A percentile compares a stretch with the other conserved stretches of the same genome.
Conservation (phyloP, 1,284 basidiomycete genomes). For the Albatrellus sp. region DNA sequence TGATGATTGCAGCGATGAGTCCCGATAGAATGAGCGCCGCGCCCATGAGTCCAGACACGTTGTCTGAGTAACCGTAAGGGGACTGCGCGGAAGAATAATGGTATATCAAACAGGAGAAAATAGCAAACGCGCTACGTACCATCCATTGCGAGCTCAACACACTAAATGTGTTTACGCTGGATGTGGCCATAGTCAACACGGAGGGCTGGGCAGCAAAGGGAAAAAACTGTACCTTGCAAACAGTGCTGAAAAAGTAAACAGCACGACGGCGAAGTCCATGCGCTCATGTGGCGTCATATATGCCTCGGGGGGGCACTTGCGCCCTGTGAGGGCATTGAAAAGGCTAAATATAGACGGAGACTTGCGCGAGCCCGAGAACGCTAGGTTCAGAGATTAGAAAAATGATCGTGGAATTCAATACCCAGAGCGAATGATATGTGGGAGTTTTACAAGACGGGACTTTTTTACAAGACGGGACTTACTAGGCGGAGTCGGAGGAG, state of each 20-base stretch:
- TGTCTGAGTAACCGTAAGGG: conserved; percentile 60
- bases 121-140: conserved; percentile 20
- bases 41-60: conserved; percentile 54
- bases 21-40: conserved; percentile 57
- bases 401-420: background rate
- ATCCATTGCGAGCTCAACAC: conserved; percentile 57
- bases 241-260: conserved; percentile 47
- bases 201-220: background rate
- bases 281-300: conserved; percentile 54
- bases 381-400: conserved; percentile 19
- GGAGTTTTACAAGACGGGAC: conserved; percentile 10
- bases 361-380: conserved; percentile 49
- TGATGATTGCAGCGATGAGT: conserved; percentile 48
- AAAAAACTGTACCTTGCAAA: conserved; percentile 41
- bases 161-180: conserved; percentile 35
- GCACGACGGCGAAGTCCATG: conserved; percentile 52
- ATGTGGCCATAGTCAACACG: no score
- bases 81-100: conserved; percentile 24
- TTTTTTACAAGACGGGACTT: conserved; percentile 13
- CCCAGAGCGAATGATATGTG: no score
- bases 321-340: conserved; percentile 41
- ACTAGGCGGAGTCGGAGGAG: conserved; percentile 71
- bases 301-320: conserved; percentile 25
- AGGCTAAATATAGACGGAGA: conserved; percentile 42
- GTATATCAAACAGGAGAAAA: background rate